Evolutionary conservation across 257 asterid genomes (phyloP).

Genomic region (Jaltomata sinuosa): DNA sequence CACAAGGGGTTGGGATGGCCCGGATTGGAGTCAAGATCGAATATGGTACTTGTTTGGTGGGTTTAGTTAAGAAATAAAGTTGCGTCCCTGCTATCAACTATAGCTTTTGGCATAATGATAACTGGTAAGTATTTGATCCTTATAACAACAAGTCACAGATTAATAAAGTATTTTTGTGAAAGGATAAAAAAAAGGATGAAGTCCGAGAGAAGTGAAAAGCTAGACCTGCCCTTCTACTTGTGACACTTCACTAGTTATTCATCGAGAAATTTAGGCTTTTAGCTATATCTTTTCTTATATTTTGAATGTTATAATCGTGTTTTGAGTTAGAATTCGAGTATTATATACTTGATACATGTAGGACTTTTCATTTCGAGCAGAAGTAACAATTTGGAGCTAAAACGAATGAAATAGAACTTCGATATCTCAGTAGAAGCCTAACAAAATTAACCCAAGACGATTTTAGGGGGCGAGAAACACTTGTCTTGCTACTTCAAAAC

Average conservation of each 20-base stretch:
- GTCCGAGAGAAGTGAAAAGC: no score
- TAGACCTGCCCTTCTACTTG: not conserved
- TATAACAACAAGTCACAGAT: not conserved
- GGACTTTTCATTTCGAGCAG: not conserved
- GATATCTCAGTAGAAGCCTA: no score
- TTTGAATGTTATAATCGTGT: no score
- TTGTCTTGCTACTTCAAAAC: no score
- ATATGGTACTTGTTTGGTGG: not conserved
- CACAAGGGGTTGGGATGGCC: not conserved
- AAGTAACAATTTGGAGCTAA: not conserved
- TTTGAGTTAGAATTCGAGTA: not conserved
- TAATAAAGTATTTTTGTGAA: not conserved
- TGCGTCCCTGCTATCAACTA: not conserved
- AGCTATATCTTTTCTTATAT: no score
- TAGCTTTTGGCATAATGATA: not conserved
- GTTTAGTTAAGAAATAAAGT: fast-evolving
- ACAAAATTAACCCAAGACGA: no score
- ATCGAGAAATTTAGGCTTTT: no score
- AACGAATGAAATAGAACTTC: not conserved
- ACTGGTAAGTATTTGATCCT: not conserved
- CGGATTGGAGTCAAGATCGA: not conserved
- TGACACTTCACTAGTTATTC: no score
- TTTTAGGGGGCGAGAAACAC: no score
- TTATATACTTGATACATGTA: not conserved
- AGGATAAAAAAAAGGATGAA: no score